Conservation (phyloP, 2,329 filamentous ascomycete genomes). For the Talaromyces sp. region DNA sequence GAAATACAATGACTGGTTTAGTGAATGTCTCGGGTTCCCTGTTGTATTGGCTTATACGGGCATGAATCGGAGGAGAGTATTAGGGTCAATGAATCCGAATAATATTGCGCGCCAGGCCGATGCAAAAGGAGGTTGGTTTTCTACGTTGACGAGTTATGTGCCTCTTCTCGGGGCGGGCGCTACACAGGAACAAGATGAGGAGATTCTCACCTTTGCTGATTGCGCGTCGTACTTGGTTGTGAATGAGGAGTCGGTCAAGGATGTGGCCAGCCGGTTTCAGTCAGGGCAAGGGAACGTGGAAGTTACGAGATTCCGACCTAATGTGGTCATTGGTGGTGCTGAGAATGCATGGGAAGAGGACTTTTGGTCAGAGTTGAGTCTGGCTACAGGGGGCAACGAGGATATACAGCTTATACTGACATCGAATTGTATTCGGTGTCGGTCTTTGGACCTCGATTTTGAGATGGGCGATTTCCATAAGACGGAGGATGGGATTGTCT, state of each 20-base stretch:
- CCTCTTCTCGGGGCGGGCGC: neutral
- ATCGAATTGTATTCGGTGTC: conserved; percentile 68
- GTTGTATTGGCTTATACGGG: conserved; percentile 66
- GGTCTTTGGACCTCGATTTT: conserved; percentile 71
- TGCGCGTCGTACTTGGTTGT: conserved; percentile 65
- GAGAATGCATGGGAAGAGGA: conserved; percentile 65
- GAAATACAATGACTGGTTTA: conserved; percentile 65
- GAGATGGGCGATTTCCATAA: conserved; percentile 58
- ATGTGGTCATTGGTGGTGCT: conserved; percentile 65
- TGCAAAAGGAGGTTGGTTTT: conserved; percentile 23
- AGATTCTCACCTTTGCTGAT: conserved; percentile 69
- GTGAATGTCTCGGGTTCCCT: conserved; percentile 61
- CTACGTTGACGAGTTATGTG: conserved; percentile 20
- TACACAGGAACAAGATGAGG: conserved; percentile 33
- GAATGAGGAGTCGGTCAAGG: conserved; percentile 66
- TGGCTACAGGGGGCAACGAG: conserved; percentile 31
- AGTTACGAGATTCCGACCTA: conserved; percentile 69
- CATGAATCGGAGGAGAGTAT: conserved; percentile 56
- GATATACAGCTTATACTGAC: conserved; percentile 56
- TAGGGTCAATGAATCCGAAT: conserved; percentile 60
- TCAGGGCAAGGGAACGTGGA: conserved; percentile 52
- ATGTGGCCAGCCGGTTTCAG: conserved; percentile 61
- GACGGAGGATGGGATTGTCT: conserved; percentile 59
- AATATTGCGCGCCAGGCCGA: conserved; percentile 26
- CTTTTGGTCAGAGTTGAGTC: conserved; percentile 64